Conservation (phyloP, 2,329 filamentous ascomycete genomes). For the Ceratocystis cubensis region DNA sequence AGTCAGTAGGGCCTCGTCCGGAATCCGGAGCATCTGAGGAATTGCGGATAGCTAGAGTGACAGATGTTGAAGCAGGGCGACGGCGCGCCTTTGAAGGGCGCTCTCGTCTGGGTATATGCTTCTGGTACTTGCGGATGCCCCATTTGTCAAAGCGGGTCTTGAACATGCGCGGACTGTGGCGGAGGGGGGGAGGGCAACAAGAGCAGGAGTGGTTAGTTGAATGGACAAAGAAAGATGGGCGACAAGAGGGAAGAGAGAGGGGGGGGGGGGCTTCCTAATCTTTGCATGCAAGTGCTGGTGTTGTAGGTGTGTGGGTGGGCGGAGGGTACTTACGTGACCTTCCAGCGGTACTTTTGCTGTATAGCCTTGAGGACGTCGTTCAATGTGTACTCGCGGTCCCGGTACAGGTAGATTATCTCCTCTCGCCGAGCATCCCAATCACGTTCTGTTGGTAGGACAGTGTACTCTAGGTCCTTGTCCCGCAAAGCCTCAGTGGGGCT, state of each 20-base stretch:
- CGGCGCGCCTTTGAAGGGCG: conserved; percentile 4
- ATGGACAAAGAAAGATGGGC: not conserved
- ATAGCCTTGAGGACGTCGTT: conserved; percentile 20
- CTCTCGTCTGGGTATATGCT: not conserved
- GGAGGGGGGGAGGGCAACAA: not conserved
- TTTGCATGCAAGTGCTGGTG: too few relatives aligned
- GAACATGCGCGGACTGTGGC: conserved; percentile 19
- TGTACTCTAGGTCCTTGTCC: conserved; percentile 5
- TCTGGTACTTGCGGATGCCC: conserved; percentile 21
- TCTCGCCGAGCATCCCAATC: conserved; percentile 18
- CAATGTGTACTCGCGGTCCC: conserved; percentile 17
- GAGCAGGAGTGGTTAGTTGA: not conserved
- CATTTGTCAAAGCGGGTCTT: conserved; percentile 21
- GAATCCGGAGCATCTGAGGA: not conserved
- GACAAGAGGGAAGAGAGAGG: not conserved
- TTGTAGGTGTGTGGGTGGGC: not conserved
- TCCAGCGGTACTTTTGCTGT: conserved; percentile 19
- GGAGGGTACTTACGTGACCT: conserved; percentile 19
- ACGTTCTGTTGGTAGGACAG: conserved; percentile 12
- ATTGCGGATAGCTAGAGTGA: not conserved
- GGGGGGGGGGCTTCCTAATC: too few relatives aligned
- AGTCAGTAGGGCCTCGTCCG: too few relatives aligned
- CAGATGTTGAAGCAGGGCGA: not conserved
- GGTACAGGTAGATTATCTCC: conserved; percentile 20
- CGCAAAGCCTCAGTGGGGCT: not conserved